phyloP scores from a whole-genome alignment of 164 flowering plant genomes.

The Vitis cinerea region DNA sequence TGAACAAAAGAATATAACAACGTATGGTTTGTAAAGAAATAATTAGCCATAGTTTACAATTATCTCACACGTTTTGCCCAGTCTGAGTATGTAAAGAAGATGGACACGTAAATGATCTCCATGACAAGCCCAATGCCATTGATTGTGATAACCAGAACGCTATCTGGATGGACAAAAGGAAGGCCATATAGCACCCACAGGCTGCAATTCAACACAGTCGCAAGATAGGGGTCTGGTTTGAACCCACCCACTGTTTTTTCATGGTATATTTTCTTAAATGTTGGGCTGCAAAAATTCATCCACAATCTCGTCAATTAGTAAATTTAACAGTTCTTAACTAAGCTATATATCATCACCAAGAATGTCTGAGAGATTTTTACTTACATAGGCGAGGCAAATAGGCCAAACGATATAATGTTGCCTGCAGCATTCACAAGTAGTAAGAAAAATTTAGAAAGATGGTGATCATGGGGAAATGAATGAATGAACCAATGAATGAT shows the following conservation, averaged over 20 bases:
- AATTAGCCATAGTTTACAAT: not conserved
- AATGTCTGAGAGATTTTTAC: no score
- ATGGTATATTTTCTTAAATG: slow-evolving; percentile 31
- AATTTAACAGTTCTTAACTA: no score
- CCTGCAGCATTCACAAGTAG: no score
- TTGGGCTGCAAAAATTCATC: slow-evolving; percentile 29
- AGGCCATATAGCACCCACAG: slow-evolving; percentile 48
- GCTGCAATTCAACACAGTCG: slow-evolving; percentile 34
- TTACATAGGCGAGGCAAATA: no score
- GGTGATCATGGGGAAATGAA: no score
- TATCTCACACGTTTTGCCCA: not conserved
- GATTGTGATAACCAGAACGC: slow-evolving; percentile 42
- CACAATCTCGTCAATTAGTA: no score
- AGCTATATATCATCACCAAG: no score
- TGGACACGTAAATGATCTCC: slow-evolving; percentile 25
- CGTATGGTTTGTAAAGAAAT: no score
- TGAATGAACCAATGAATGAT: no score
- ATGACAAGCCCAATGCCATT: slow-evolving; percentile 33
- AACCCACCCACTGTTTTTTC: slow-evolving; percentile 32
- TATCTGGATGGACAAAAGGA: slow-evolving; percentile 46
- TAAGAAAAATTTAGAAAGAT: no score
- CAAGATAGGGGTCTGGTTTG: slow-evolving; percentile 40
- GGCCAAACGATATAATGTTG: no score
- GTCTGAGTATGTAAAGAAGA: slow-evolving; percentile 23
- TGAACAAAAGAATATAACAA: no score